Evolutionary conservation across 2,329 filamentous ascomycete genomes (phyloP), one percentile per base, ranked within the genome.

Genomic region (Sporothrix variecibatus): DNA sequence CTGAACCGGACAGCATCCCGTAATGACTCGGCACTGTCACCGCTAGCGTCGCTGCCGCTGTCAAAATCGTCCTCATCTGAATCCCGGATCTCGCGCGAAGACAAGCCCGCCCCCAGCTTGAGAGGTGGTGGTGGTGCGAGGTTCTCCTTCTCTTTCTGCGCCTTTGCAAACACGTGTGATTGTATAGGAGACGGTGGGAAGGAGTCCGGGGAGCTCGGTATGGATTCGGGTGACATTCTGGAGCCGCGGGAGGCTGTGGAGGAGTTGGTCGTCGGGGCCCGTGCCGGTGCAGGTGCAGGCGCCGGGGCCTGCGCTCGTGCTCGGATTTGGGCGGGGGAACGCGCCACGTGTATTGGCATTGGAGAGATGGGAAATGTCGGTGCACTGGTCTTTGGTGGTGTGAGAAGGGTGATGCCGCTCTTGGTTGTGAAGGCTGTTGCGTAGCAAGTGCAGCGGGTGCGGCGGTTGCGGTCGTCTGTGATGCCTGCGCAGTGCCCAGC

Each of bases 41-140:
- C 49, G 5, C 74, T 67, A 23, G n/a, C 43, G 17, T 73, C 64
- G 53, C 53, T 64, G 43, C 34, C 56, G 72, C 9, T 49, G 20
- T 62, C 68, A 34, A 68, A 53, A n/a, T 43, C 56, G 56, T 73
- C 74, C 8, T 73, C 74, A 34, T 75, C 74, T 9, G 74, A 75
- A 53, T 75, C 74, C 56, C 46, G 64, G 5, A 75, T 75, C 31
- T 72, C 72, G 20, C 23, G 60, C 8, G 62, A 12, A 2, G 40
- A 23, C n/a, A 46, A 23, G 38, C 23, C 11, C 3, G 38, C 40
- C 2, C n/a, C 2, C 23, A 15, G n/a, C 7, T 43, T 17, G n/a
- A 12, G 38, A 7, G 62, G n/a, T 7, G 38, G 38, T 3, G n/a
- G 23, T 28, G 43, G 23, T 28, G 51, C 12, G 3, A 20, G 12